These are phyloP conservation scores for Argentina anserina DNA, from an alignment of 306 rosid species.

Conservation along the genomic window DNA sequence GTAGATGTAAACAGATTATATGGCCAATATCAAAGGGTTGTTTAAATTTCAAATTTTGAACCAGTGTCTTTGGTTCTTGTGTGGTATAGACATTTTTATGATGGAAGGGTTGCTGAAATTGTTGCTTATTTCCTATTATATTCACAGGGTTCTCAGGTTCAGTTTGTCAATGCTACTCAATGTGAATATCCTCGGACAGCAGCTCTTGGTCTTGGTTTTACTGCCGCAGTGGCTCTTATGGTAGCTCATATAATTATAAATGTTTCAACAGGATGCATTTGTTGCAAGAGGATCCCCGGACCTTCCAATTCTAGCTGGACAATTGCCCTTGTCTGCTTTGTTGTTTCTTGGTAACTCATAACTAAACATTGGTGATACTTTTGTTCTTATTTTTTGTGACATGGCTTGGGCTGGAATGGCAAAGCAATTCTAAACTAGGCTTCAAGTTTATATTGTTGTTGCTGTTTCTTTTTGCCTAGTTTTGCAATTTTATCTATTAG, in stretches of 20 bases:
- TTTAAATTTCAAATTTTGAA: background rate
- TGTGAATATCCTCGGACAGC: conserved; percentile 80
- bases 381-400: background rate
- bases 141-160: conserved; percentile 61
- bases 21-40: background rate
- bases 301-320: conserved; percentile 58
- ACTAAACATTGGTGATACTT: background rate
- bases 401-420: background rate
- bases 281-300: conserved; percentile 54
- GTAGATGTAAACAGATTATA: background rate
- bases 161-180: conserved; percentile 17
- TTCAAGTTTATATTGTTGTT: background rate
- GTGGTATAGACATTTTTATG: conserved; percentile 2
- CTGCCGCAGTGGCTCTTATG: conserved; percentile 71
- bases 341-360: conserved; percentile 68
- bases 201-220: conserved; percentile 79
- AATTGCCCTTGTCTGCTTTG: conserved; percentile 60
- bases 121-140: background rate
- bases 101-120: conserved; percentile 5
- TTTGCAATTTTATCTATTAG: background rate
- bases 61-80: conserved; percentile 2
- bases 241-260: conserved; percentile 57
- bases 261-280: conserved; percentile 70
- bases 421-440: background rate
- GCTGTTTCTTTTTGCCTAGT: background rate